Evolutionary conservation across 106 monocot genomes (phyloP).

Genomic region (Iris macrosiphon): DNA sequence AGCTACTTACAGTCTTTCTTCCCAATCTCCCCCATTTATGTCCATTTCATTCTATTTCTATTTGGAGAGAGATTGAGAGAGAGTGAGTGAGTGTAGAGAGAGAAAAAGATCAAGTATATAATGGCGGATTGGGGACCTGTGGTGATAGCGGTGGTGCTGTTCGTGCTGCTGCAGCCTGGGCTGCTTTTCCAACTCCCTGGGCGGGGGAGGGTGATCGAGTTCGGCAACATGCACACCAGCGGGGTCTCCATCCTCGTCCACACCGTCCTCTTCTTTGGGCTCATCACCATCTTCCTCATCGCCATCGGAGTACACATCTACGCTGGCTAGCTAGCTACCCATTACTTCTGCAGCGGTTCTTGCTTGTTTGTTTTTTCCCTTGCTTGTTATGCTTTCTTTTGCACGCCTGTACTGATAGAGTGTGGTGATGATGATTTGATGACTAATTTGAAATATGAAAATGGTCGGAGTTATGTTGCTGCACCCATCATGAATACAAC

Average conservation of each 20-base stretch:
- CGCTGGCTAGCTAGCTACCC: constrained; percentile 10
- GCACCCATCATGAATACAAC: too few relatives aligned
- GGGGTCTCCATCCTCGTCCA: constrained; percentile 32
- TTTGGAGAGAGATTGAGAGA: background rate
- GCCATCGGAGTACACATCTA: constrained; percentile 36
- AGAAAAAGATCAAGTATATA: background rate
- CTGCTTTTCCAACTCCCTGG: constrained; percentile 42
- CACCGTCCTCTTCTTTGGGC: constrained; percentile 27
- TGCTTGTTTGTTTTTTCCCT: too few relatives aligned
- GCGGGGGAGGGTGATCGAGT: constrained; percentile 21
- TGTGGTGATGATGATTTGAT: too few relatives aligned
- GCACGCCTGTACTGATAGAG: too few relatives aligned
- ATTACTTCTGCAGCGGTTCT: too few relatives aligned
- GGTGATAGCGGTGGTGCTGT: constrained; percentile 34
- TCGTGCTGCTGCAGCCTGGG: constrained; percentile 38
- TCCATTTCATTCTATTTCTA: too few relatives aligned
- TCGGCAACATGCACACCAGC: constrained; percentile 30
- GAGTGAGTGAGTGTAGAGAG: background rate
- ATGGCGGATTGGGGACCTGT: constrained; percentile 55
- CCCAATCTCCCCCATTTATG: too few relatives aligned
- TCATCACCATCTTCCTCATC: constrained; percentile 40
- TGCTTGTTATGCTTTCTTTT: too few relatives aligned
- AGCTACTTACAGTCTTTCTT: too few relatives aligned
- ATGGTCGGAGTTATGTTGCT: too few relatives aligned
- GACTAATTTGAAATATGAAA: too few relatives aligned